Evolutionary conservation across 331 rosid species (phyloP), one percentile per base, ranked within the genome.

Genomic region (Dryas integrifolia): DNA sequence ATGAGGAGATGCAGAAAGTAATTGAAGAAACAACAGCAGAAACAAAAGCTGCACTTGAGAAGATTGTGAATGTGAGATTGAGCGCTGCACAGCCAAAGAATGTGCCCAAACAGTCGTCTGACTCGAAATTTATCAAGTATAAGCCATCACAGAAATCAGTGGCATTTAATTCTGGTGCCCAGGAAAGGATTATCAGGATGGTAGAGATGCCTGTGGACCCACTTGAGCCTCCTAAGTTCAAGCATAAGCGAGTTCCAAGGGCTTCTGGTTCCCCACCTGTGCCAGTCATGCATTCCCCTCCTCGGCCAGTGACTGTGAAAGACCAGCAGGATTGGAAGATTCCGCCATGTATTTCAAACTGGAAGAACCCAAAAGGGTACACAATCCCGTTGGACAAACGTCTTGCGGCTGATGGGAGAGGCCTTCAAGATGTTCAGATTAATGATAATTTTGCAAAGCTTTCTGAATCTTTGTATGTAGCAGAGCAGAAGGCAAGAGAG

Each of bases 261-360:
- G 94, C 98, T 57, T 91, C 95, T 0, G 89, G 97, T n/a, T 91
- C 98, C 6, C 97, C 95, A 30, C 96, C 95, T 11, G 92, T 93
- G 43, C 98, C 95, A 0, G 92, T 93, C 47, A 86, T 93, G 96
- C 98, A 89, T 72, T 93, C 97, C 2, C 97, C 95, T 55, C 98
- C 96, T 0, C 77, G 95, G 51, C 96, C 95, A 1, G 95, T 93
- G 76, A 91, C 95, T 0, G 90, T 91, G 75, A 93, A 91, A 74
- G 98, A 93, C 67, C 95, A 89, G 77, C 96, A 91, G 69, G 98
- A 93, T 73, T 93, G 97, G 98, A 91, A 93, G 78, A 91, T 93
- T 63, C 98, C 96, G 1, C 97, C 97, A 16, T 91, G 96, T 66
- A 91, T 93, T 58, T 93, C 98, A 4, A 88, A 85, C 77, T 91